Percentiles rank a stretch among this genome's conserved stretches.
These are phyloP conservation scores for Penicillium sp. DNA, from an alignment of 2,329 filamentous ascomycete species.

Conservation along the genomic window DNA sequence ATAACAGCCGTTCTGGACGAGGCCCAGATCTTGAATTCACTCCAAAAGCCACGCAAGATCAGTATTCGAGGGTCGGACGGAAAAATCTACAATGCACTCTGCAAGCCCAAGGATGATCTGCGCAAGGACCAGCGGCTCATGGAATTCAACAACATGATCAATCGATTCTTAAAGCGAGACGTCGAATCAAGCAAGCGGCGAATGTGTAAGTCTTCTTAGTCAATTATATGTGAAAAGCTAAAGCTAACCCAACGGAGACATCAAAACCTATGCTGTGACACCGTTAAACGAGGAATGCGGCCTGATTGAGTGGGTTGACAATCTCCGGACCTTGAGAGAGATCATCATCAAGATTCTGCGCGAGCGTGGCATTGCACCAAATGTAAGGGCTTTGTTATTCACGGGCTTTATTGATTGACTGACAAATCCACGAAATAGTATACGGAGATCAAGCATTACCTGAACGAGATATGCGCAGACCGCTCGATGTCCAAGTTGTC, in stretches of 20 bases:
- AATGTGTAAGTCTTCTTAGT: slow-evolving; percentile 51
- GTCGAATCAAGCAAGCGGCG: slow-evolving; percentile 84
- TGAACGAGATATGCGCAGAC: slow-evolving; percentile 61
- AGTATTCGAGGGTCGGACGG: slow-evolving; percentile 86
- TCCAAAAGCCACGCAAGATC: slow-evolving; percentile 87
- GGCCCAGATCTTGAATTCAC: slow-evolving; percentile 80
- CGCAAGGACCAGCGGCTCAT: slow-evolving; percentile 96
- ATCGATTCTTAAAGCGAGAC: slow-evolving; percentile 84
- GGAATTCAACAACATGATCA: slow-evolving; percentile 99
- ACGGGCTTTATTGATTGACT: background rate
- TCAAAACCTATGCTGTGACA: slow-evolving; percentile 95
- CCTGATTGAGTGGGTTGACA: slow-evolving; percentile 97
- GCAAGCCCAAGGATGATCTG: slow-evolving; percentile 97
- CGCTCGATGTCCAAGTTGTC: slow-evolving; percentile 52
- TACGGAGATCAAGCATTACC: slow-evolving; percentile 53
- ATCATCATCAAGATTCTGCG: slow-evolving; percentile 76
- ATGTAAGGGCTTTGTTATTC: slow-evolving; percentile 33
- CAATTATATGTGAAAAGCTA: slow-evolving; percentile 4
- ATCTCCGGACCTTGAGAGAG: slow-evolving; percentile 87
- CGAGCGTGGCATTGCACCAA: slow-evolving; percentile 60
- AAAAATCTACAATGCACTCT: slow-evolving; percentile 78
- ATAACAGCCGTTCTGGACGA: slow-evolving; percentile 67
- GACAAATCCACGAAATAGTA: slow-evolving; percentile 49
- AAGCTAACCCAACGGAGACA: slow-evolving; percentile 47
- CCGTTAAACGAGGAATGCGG: slow-evolving; percentile 97